Evolutionary conservation across 192 early-diverging fungal species (phyloP), one percentile per base, ranked within the genome.

Genomic region (Entophlyctis luteolus): DNA sequence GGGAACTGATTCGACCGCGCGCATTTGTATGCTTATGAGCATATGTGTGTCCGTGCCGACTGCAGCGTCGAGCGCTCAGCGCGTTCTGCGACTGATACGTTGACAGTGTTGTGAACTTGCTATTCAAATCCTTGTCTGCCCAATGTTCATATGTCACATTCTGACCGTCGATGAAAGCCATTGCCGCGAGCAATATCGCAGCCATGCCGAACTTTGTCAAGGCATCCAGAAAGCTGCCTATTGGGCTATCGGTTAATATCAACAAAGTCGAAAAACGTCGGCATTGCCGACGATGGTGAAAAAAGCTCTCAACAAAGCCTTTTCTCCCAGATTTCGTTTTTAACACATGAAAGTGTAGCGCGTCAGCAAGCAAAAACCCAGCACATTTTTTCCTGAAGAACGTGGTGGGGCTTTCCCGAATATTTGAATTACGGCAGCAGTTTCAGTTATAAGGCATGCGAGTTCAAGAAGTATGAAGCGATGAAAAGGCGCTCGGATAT

Each of bases 311-410:
- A 96, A 96, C 86, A 82, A 89, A 66, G 90, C 88, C 62, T 96
- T 96, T 74, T 71, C 86, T 29, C 76, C 88, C 36, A 88, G 91
- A 86, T 73, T 75, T 82, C 12, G 83, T 81, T 58, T 91, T 93
- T 1, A 86, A 94, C 72, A 78, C 86, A 55, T 75, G 72, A 49
- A 95, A 93, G 65, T 81, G 91, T 38, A 70, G 90, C 63, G 94
- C 93, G 20, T 92, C 93, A 63, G 86, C 88, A n/a, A 76, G 89
- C 12, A 70, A 75, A 52, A 96, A 96, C 84, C 93, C 93, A 72
- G 93, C 95, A 31, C 80, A 95, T 35, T 94, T 90, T 75, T 94
- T 91, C 49, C 18, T 25, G 28, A 52, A 52, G 49, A 52, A 52
- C 49, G 49, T 25, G 28, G 25, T 52, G n/a, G n/a, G n/a, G n/a